Conservation (phyloP, 140 eudicot species). For the Bidens hawaiensis region DNA sequence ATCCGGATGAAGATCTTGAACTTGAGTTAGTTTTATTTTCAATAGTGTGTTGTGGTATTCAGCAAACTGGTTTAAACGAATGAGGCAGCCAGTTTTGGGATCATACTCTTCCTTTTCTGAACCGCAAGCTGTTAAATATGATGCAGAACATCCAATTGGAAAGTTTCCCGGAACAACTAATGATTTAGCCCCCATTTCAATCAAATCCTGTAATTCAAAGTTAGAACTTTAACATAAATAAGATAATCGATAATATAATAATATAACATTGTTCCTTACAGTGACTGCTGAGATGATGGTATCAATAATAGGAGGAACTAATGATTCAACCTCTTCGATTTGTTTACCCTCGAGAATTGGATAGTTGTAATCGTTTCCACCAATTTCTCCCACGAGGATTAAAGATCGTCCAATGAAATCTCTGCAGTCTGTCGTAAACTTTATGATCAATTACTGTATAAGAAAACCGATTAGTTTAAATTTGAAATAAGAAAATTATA, state of each 20-base stretch:
- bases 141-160: slow-evolving; percentile 44
- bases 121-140: slow-evolving; percentile 20
- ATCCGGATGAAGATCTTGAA: slow-evolving; percentile 37
- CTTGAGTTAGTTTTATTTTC: slow-evolving; percentile 17
- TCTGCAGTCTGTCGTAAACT: too few species aligned
- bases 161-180: slow-evolving; percentile 52
- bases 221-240: too few species aligned
- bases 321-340: too few species aligned
- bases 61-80: too few species aligned
- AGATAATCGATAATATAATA: too few species aligned
- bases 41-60: slow-evolving; percentile 28
- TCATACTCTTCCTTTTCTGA: slow-evolving; percentile 29
- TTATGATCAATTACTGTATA: too few species aligned
- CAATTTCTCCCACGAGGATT: slow-evolving; percentile 58
- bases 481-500: too few species aligned
- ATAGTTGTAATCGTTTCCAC: slow-evolving; percentile 69
- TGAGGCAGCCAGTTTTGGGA: too few species aligned
- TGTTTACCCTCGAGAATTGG: too few species aligned
- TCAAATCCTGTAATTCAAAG: slow-evolving; percentile 23
- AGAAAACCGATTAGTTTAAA: neutral
- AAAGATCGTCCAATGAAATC: slow-evolving; percentile 34
- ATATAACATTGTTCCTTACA: too few species aligned
- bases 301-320: too few species aligned
- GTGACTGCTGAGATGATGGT: too few species aligned
- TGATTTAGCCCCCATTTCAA: slow-evolving; percentile 31